These are phyloP conservation scores for Fusarium nisikadoi DNA, from an alignment of 2,329 filamentous ascomycete genomes.

Conservation along the genomic window DNA sequence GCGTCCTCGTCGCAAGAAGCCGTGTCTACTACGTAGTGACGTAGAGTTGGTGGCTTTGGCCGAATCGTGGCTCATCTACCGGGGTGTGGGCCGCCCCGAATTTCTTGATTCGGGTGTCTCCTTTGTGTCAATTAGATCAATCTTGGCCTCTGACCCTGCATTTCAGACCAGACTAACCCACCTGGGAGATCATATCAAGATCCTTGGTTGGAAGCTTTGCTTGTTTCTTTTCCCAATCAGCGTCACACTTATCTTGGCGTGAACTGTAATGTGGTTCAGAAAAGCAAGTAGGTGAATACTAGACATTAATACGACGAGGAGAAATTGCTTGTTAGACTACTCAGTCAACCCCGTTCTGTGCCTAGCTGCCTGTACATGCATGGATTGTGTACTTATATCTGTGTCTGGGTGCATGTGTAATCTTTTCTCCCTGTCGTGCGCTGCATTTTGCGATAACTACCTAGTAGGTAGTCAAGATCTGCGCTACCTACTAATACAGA, in stretches of 20 bases:
- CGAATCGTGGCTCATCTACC: slow-evolving; percentile 37
- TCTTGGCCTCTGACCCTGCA: slow-evolving; percentile 12
- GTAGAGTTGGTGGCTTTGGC: slow-evolving; percentile 42
- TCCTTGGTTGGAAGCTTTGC: slow-evolving; percentile 18
- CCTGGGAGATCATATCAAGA: background rate
- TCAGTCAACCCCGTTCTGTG: background rate
- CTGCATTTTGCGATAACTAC: slow-evolving; percentile 18
- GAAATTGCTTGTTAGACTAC: background rate
- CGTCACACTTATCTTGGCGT: slow-evolving; percentile 38
- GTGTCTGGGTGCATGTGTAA: background rate
- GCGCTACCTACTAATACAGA: background rate
- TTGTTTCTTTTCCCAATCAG: slow-evolving; percentile 11
- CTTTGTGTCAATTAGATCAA: slow-evolving; percentile 7
- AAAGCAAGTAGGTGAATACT: background rate
- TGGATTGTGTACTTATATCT: background rate
- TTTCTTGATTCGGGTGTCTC: slow-evolving; percentile 38
- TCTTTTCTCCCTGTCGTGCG: slow-evolving; percentile 1
- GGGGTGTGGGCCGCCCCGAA: slow-evolving; percentile 29
- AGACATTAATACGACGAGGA: slow-evolving; percentile 8
- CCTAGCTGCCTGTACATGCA: background rate
- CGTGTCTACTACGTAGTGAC: slow-evolving; percentile 36
- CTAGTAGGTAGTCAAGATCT: slow-evolving; percentile 15
- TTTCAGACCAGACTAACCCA: slow-evolving; percentile 8
- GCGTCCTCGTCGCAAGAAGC: slow-evolving; percentile 30
- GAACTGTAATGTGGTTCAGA: slow-evolving; percentile 12